phyloP scores from a whole-genome alignment of 352 stramenopile species.

The Phytopythium boreale region DNA sequence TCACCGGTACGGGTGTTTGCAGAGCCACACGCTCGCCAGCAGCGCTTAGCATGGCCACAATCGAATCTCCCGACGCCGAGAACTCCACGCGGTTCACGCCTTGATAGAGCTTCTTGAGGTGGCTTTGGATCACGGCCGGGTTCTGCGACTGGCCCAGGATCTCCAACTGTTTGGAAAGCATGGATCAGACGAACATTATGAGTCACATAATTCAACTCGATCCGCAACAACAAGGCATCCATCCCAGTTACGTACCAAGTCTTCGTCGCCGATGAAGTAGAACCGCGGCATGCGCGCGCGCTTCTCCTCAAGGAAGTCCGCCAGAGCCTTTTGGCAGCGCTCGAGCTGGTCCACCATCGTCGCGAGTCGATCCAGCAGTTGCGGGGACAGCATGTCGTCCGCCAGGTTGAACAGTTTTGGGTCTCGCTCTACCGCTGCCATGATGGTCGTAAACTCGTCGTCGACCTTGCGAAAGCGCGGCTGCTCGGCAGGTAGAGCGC shows the following conservation, averaged over 20 bases:
- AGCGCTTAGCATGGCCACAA: constrained; percentile 86
- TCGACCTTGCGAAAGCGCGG: constrained; percentile 91
- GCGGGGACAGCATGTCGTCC: constrained; percentile 90
- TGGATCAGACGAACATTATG: not conserved
- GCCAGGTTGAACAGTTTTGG: constrained; percentile 92
- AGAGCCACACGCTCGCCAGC: constrained; percentile 84
- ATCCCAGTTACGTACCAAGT: constrained; percentile 47
- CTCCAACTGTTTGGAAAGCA: constrained; percentile 52
- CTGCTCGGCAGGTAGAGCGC: constrained; percentile 90
- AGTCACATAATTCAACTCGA: not conserved
- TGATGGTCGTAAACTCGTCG: constrained; percentile 94
- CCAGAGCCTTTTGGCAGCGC: constrained; percentile 92
- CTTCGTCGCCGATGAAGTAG: constrained; percentile 97
- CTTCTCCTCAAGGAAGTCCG: constrained; percentile 95
- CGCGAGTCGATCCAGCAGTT: constrained; percentile 71
- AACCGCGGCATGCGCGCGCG: constrained; percentile 92
- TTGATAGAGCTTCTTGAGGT: constrained; percentile 97
- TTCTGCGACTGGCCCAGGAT: constrained; percentile 94
- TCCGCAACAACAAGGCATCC: not conserved
- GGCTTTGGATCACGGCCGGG: constrained; percentile 91
- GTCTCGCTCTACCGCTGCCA: constrained; percentile 83
- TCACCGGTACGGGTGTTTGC: constrained; percentile 81
- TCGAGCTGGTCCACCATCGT: constrained; percentile 94
- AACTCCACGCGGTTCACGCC: constrained; percentile 92
- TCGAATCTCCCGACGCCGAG: constrained; percentile 73